Base-by-base conservation (phyloP, 257 asterid species). In the Thymus quinquecostatus region DNA sequence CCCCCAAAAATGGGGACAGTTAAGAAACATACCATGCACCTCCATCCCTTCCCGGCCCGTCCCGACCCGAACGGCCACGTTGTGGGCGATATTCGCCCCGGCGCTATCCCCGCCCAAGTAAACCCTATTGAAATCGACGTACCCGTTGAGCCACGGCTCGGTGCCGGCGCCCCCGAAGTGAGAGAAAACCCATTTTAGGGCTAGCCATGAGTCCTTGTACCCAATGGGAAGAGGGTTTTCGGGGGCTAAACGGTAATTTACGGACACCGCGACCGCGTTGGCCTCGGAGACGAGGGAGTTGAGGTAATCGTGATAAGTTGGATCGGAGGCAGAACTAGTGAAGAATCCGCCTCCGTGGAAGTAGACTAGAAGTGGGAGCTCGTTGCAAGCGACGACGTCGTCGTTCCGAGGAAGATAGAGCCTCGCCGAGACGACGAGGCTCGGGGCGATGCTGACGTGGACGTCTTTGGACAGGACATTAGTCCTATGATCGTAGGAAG, bases 171-270 rank as follows among this genome's bases (percentile, higher is more conserved):
- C 6, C 7, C 8, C 34, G 36, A 14, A 21, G 57, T 63, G 77
- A 8, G 80, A 44, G 27, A 69, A 77, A 5, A 29, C 33, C 89
- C 87, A 85, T 6, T 62, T 61, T 45, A 80, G 73, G 41, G 87
- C 77, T 3, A 40, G 74, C 83, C 86, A 2, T 48, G 81, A 70
- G 48, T 85, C 96, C 3, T 82, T 83, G 28, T 83, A 85, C n/a
- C 90, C 94, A 6, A 87, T 85, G 0, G 88, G 94, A 2, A 87
- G 84, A 14, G 83, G 84, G 83, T 81, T 73, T 32, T 87, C 90
- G 0, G 92, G 94, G 2, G 90, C 88, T 9, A 79, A 84, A 11
- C 85, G 92, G 60, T 89, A 85, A 28, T 75, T 79, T 4, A 78
- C 73, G 0, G 96, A 81, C 0, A 58, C 43, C 14, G 28, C 63